Evolutionary conservation across 2,329 filamentous ascomycete species (phyloP).

Genomic region (Sporothrix curviconia): DNA sequence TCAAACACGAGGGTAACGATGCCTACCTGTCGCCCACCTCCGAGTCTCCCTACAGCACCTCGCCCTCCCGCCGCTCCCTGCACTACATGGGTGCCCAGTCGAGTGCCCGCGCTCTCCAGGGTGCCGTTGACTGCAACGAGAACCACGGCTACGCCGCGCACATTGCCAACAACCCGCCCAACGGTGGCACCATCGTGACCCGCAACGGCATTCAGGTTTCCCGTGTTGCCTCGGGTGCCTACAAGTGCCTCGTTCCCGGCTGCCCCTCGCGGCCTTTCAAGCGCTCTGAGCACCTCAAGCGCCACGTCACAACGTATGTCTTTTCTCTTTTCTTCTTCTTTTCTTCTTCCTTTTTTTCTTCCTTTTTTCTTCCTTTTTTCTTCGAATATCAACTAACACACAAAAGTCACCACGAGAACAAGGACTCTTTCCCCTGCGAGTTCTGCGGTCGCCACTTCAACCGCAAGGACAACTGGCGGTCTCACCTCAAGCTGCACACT

Average conservation of each 20-base stretch:
- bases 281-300: constrained; percentile 50
- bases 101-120: constrained; percentile 12
- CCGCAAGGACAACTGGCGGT: constrained; percentile 33
- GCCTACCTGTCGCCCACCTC: constrained; percentile 5
- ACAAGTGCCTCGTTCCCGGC: constrained; percentile 38
- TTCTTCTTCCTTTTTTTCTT: not conserved
- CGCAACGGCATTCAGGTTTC: constrained; percentile 22
- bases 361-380: not conserved
- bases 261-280: constrained; percentile 43
- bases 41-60: not conserved
- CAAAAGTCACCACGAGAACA: constrained; percentile 24
- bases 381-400: not conserved
- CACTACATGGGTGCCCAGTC: constrained; percentile 14
- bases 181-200: constrained; percentile 12
- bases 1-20: constrained; percentile 9
- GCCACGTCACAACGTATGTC: constrained; percentile 47
- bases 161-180: not conserved
- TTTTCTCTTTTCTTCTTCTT: too few species aligned
- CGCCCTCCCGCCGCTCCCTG: constrained; percentile 1
- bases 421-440: constrained; percentile 31
- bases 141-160: constrained; percentile 4
- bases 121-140: constrained; percentile 1
- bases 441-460: constrained; percentile 35
- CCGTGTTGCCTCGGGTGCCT: constrained; percentile 25
- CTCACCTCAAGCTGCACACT: constrained; percentile 34